These are phyloP conservation scores for Anastatica hierochuntica DNA, from an alignment of 345 rosid species.

Conservation along the genomic window DNA sequence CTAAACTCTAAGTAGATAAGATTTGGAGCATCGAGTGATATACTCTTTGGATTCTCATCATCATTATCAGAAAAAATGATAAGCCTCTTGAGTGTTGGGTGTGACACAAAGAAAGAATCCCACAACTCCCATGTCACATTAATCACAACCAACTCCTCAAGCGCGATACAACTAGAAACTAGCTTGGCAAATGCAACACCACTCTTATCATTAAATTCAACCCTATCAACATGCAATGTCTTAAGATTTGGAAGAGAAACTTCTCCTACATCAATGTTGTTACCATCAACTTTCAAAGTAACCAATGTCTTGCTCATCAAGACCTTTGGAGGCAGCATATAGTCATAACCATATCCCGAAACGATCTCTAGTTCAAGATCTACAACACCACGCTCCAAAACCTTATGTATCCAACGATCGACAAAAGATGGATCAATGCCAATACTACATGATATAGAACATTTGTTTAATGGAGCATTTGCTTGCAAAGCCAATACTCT, in stretches of 20 bases:
- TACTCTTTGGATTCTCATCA: constrained; percentile 6
- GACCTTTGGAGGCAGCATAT: constrained; percentile 5
- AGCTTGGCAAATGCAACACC: constrained; percentile 8
- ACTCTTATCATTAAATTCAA: not conserved
- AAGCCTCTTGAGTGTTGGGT: constrained; percentile 10
- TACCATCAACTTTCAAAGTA: not conserved
- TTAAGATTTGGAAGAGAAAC: constrained; percentile 10
- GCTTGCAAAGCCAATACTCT: not conserved
- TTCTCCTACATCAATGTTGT: not conserved
- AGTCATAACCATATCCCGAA: not conserved
- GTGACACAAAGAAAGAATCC: constrained; percentile 1
- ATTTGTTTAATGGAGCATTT: not conserved
- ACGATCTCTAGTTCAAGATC: not conserved
- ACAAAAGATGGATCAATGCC: not conserved
- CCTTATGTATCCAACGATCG: not conserved
- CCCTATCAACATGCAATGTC: not conserved
- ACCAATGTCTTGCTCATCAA: constrained; percentile 1
- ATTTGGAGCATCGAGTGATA: constrained; percentile 8
- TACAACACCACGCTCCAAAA: not conserved
- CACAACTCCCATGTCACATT: not conserved
- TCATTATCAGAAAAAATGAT: not conserved
- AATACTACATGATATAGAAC: not conserved
- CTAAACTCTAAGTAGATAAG: not conserved
- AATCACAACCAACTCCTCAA: constrained; percentile 10
- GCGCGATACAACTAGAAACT: constrained; percentile 7